Evolutionary conservation across 805 yeast genomes (phyloP).

Genomic region (Hyphopichia homilentoma): DNA sequence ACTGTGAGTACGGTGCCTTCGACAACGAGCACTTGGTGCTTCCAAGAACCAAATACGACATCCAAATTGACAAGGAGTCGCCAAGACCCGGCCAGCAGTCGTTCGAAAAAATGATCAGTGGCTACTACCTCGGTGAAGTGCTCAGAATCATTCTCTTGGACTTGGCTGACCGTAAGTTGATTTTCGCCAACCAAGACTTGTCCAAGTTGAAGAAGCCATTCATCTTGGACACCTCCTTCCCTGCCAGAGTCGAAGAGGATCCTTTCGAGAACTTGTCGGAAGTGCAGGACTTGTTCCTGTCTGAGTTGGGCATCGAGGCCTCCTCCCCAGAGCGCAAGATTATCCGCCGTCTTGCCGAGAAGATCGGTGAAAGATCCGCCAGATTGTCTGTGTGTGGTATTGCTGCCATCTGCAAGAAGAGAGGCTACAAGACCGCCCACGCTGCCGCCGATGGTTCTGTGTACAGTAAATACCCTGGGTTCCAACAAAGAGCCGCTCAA

Average conservation of each 20-base stretch:
- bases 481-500: slow-evolving; percentile 82
- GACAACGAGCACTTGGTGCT: slow-evolving; percentile 82
- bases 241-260: slow-evolving; percentile 85
- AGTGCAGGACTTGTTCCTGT: slow-evolving; percentile 62
- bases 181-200: slow-evolving; percentile 71
- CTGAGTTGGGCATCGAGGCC: slow-evolving; percentile 58
- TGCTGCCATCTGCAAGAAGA: slow-evolving; percentile 89
- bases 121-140: slow-evolving; percentile 92
- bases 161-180: slow-evolving; percentile 53
- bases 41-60: slow-evolving; percentile 89
- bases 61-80: slow-evolving; percentile 73
- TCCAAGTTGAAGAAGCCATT: slow-evolving; percentile 58
- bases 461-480: slow-evolving; percentile 88
- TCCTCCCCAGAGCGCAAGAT: slow-evolving; percentile 76
- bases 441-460: slow-evolving; percentile 99
- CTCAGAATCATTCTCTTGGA: slow-evolving; percentile 78
- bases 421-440: slow-evolving; percentile 70
- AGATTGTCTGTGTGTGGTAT: slow-evolving; percentile 92
- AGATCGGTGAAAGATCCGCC: slow-evolving; percentile 89
- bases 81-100: slow-evolving; percentile 97
- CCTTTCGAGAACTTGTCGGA: slow-evolving; percentile 79
- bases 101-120: slow-evolving; percentile 96
- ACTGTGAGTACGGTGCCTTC: slow-evolving; percentile 97
- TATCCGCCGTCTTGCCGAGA: slow-evolving; percentile 77
- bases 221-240: slow-evolving; percentile 84